Conservation (phyloP, 805 yeast genomes). For the Candida berthetii region DNA sequence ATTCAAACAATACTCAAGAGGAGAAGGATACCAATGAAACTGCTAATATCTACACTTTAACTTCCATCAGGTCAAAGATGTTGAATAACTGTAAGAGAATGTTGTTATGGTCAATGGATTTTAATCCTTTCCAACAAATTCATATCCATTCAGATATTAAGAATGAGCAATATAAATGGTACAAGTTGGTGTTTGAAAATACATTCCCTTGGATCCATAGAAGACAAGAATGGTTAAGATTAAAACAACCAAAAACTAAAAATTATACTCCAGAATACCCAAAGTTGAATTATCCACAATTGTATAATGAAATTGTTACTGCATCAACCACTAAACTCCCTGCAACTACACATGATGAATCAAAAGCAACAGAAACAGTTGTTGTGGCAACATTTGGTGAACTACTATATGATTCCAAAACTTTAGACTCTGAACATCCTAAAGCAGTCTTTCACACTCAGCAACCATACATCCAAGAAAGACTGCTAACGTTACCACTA, state of each 20-base stretch:
- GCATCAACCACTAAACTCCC: not conserved
- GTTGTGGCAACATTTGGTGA: not conserved
- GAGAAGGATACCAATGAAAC: not conserved
- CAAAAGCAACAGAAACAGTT: not conserved
- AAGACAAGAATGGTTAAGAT: slow-evolving; percentile 13
- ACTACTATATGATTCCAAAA: not conserved
- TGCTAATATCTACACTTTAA: not conserved
- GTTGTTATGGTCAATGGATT: slow-evolving; percentile 18
- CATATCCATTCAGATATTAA: slow-evolving; percentile 6
- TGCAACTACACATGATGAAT: not conserved
- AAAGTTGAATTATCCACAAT: not conserved
- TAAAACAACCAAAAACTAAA: slow-evolving; percentile 12
- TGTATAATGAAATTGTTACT: too few species aligned
- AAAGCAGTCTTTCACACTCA: not conserved
- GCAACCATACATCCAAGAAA: not conserved
- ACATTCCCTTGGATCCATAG: slow-evolving; percentile 21
- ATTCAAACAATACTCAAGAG: not conserved
- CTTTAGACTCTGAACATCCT: slow-evolving; percentile 3
- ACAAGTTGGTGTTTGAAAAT: slow-evolving; percentile 7
- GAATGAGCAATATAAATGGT: slow-evolving; percentile 3
- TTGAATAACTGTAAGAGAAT: slow-evolving; percentile 10
- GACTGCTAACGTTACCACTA: slow-evolving; percentile 6
- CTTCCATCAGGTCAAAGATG: not conserved
- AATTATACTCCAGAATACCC: not conserved
- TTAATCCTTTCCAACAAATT: slow-evolving; percentile 14